These are phyloP conservation scores for Tritrichomonas musculus DNA, from an alignment of 208 protist species.

Conservation along the genomic window DNA sequence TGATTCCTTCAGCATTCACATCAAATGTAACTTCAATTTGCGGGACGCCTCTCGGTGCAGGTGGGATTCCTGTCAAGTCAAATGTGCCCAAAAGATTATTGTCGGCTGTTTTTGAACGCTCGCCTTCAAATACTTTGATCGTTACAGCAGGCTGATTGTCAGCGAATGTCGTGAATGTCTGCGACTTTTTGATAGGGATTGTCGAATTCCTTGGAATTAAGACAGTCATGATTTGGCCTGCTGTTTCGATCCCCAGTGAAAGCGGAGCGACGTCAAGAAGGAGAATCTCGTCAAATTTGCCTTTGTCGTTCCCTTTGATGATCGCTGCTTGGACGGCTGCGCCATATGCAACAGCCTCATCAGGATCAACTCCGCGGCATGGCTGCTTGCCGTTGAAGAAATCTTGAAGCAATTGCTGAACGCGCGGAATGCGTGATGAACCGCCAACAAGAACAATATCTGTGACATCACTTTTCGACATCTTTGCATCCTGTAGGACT, in stretches of 20 bases:
- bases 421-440: slow-evolving; percentile 32
- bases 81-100: slow-evolving; percentile 96
- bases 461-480: slow-evolving; percentile 77
- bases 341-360: slow-evolving; percentile 95
- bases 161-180: slow-evolving; percentile 81
- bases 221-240: slow-evolving; percentile 74
- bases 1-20: slow-evolving; percentile 93
- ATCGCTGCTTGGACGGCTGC: slow-evolving; percentile 91
- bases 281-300: slow-evolving; percentile 54
- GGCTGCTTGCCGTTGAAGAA: slow-evolving; percentile 82
- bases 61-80: slow-evolving; percentile 72
- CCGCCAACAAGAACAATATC: slow-evolving; percentile 39
- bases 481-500: slow-evolving; percentile 78
- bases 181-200: slow-evolving; percentile 60
- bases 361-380: slow-evolving; percentile 65
- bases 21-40: slow-evolving; percentile 94
- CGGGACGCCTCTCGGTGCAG: slow-evolving; percentile 56
- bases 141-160: slow-evolving; percentile 96
- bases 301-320: slow-evolving; percentile 70
- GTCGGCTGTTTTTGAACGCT: slow-evolving; percentile 85
- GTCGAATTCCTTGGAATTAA: slow-evolving; percentile 68
- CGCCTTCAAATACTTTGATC: slow-evolving; percentile 97
- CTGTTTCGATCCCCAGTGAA: slow-evolving; percentile 48
- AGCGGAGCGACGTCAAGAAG: slow-evolving; percentile 53
- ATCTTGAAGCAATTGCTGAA: slow-evolving; percentile 67